Base-by-base conservation (phyloP, 805 yeast species). In the Saturnispora hagleri region DNA sequence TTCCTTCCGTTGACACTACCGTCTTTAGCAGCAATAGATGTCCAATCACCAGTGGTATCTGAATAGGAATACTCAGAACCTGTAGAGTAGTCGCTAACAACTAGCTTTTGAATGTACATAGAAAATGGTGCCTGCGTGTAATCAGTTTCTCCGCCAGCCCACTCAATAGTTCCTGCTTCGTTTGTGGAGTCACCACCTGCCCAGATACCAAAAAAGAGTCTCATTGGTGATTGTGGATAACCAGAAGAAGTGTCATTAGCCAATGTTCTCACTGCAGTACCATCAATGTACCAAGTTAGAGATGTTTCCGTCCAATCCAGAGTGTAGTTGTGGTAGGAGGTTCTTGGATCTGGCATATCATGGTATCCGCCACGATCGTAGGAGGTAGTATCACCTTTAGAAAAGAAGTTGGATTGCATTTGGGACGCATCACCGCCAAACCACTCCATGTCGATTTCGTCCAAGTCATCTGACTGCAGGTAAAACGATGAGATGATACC, bases 141-240 rank as follows among this genome's bases (percentile, higher is more conserved):
- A 62, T 86, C 82, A 13, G 89, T 80, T 18, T 58, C 53, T 52
- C 95, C 95, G 53, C 91, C 91, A 4, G 91, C 89, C 93, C 93
- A 85, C 60, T 79, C 80, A 52, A 85, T 83, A 2, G 90, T 84
- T 47, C 91, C 91, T 38, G 71, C 70, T 6, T 73, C 70, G 60
- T 84, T 84, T 26, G 70, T 58, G 28, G 85, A 70, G 65, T 84
- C 89, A 64, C 93, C 93, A 60, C 90, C 91, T 4, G 89, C 89
- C 91, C 93, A 85, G 33, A 81, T 69, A 57, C 93, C 91, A 55
- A 85, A 64, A 57, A 71, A 75, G 1, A 60, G 5, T 46, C 58
- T 56, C 90, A 89, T 87, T 47, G 97, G 97, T n/a, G 89, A 72
- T 69, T 89, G 96, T 43, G 97, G 97, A 67, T 78, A 90, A 5